Evolutionary conservation across 306 rosid species (phyloP).

Genomic region (Quillaja saponaria): DNA sequence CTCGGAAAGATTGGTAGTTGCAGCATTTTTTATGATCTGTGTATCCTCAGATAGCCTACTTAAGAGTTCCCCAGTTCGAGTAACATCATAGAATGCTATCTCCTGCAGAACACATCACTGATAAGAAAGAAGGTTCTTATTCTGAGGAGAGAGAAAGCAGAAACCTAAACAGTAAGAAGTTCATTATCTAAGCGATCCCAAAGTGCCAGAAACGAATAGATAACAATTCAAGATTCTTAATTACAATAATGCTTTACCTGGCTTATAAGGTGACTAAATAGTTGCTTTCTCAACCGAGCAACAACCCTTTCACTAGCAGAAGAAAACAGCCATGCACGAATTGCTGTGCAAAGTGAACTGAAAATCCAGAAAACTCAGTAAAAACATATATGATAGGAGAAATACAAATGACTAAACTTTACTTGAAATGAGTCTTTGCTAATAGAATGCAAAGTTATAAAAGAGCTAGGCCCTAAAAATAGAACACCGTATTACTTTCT

Average conservation of each 20-base stretch:
- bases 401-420: too few relatives aligned
- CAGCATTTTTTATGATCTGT: conserved; percentile 80
- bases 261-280: conserved; percentile 67
- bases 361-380: conserved; percentile 31
- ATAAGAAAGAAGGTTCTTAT: neutral
- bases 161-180: neutral
- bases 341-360: conserved; percentile 72
- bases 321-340: conserved; percentile 81
- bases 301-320: conserved; percentile 84
- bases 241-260: conserved; percentile 47
- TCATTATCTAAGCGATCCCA: conserved; percentile 8
- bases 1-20: conserved; percentile 87
- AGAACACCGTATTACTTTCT: too few relatives aligned
- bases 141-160: conserved; percentile 8
- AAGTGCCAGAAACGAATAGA: conserved; percentile 18
- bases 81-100: conserved; percentile 81
- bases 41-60: conserved; percentile 91
- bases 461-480: too few relatives aligned
- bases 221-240: conserved; percentile 9
- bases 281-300: conserved; percentile 67
- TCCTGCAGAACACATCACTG: conserved; percentile 52
- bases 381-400: neutral
- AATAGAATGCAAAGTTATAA: too few relatives aligned
- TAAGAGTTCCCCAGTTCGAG: conserved; percentile 80
- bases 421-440: too few relatives aligned